Conservation (phyloP, 345 rosid genomes). For the Theobroma cacao region DNA sequence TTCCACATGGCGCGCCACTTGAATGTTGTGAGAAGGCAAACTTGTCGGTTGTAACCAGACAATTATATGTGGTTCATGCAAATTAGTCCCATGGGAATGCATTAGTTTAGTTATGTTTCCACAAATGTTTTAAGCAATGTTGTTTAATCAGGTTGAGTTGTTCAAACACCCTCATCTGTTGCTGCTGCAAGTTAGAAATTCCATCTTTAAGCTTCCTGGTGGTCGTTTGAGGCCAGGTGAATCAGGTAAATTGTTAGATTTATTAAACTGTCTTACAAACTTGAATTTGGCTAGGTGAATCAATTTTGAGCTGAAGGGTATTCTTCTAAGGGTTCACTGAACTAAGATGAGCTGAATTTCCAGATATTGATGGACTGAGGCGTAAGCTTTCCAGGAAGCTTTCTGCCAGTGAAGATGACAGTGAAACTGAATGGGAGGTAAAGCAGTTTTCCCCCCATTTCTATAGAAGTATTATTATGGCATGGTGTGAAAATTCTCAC, state of each 20-base stretch:
- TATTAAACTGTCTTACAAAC: background rate
- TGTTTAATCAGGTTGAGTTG: slow-evolving; percentile 63
- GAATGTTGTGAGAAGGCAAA: background rate
- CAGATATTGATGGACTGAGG: slow-evolving; percentile 68
- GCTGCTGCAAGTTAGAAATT: slow-evolving; percentile 67
- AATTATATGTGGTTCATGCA: background rate
- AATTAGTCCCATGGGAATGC: background rate
- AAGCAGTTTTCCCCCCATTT: background rate
- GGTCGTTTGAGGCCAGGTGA: slow-evolving; percentile 80
- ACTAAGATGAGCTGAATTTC: background rate
- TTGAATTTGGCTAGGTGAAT: background rate
- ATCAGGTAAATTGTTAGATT: slow-evolving; percentile 47
- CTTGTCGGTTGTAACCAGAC: background rate
- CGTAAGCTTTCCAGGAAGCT: slow-evolving; percentile 81
- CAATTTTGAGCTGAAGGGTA: background rate
- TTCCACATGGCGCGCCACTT: background rate
- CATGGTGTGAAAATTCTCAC: background rate
- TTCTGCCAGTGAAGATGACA: slow-evolving; percentile 33
- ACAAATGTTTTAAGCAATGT: background rate
- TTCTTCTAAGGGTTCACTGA: slow-evolving; percentile 11
- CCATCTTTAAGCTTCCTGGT: slow-evolving; percentile 76
- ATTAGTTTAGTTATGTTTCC: background rate
- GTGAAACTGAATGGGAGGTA: slow-evolving; percentile 67
- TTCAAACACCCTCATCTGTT: slow-evolving; percentile 84
- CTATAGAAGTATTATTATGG: background rate